phyloP scores from a whole-genome alignment of 176 grass and related monocot species.

The Areca catechu region DNA sequence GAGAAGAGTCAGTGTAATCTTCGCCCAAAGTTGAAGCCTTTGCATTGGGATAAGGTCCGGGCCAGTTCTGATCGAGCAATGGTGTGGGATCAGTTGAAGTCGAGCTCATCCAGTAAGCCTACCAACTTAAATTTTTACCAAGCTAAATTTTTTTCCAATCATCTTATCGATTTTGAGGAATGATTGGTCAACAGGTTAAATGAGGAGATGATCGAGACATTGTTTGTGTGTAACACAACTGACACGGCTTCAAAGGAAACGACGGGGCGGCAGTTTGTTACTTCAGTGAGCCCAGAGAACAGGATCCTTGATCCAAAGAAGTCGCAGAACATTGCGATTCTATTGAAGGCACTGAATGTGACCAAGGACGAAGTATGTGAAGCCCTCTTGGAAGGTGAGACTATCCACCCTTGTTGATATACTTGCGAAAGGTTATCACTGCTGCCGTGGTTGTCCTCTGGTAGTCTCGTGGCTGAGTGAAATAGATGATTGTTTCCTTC shows the following conservation, averaged over 20 bases:
- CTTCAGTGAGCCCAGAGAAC: slow-evolving; percentile 29
- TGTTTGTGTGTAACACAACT: slow-evolving; percentile 24
- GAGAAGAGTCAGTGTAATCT: slow-evolving; percentile 2
- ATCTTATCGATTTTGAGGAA: too few relatives aligned
- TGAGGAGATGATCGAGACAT: slow-evolving; percentile 62
- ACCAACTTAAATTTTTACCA: background rate
- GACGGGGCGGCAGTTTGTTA: background rate
- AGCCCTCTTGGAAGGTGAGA: too few relatives aligned
- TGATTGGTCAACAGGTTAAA: slow-evolving; percentile 31
- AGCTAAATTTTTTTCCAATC: too few relatives aligned
- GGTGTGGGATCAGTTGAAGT: slow-evolving; percentile 43
- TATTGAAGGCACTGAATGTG: slow-evolving; percentile 46
- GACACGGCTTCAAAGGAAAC: background rate
- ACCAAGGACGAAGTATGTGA: too few relatives aligned
- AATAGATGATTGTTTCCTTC: too few relatives aligned
- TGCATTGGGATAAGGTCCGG: slow-evolving; percentile 41
- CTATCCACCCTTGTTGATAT: too few relatives aligned
- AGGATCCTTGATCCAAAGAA: slow-evolving; percentile 38
- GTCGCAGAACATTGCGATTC: slow-evolving; percentile 47
- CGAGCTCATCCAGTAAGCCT: slow-evolving; percentile 45
- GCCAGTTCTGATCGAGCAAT: slow-evolving; percentile 4
- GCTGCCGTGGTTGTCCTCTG: too few relatives aligned
- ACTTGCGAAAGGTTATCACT: too few relatives aligned
- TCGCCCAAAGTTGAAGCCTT: slow-evolving; percentile 33
- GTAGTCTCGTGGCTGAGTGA: too few relatives aligned